Percentiles rank a stretch among this genome's conserved stretches.
These are phyloP conservation scores for Fusarium robinianum DNA, from an alignment of 2,329 filamentous ascomycete species.

Conservation along the genomic window DNA sequence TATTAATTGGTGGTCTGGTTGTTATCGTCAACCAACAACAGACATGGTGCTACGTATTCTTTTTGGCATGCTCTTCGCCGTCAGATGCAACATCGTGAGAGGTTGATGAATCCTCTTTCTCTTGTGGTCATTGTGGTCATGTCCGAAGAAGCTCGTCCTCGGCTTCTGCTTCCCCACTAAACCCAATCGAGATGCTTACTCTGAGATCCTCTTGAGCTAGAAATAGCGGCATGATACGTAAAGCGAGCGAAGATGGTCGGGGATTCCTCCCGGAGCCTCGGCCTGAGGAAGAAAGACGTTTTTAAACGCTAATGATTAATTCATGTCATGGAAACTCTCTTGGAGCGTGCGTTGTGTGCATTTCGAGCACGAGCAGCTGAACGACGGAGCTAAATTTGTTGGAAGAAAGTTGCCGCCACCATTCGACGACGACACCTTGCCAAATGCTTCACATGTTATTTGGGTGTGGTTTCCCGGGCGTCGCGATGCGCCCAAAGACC, in stretches of 20 bases:
- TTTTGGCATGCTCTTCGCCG: slow-evolving; percentile 1
- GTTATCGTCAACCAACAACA: neutral
- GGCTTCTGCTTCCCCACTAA: slow-evolving; percentile 8
- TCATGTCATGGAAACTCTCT: too few relatives aligned
- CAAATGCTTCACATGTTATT: slow-evolving; percentile 7
- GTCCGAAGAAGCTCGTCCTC: slow-evolving; percentile 2
- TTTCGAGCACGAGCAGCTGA: too few relatives aligned
- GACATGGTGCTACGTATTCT: neutral
- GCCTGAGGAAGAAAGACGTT: slow-evolving; percentile 9
- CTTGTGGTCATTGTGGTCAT: too few relatives aligned
- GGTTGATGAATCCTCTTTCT: too few relatives aligned
- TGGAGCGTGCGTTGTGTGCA: too few relatives aligned
- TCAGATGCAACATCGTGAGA: neutral
- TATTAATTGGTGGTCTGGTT: neutral
- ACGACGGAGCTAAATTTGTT: neutral
- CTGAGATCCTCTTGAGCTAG: neutral
- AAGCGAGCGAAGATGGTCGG: too few relatives aligned
- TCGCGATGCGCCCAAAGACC: neutral
- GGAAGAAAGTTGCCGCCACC: slow-evolving; percentile 9
- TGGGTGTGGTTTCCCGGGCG: slow-evolving; percentile 6
- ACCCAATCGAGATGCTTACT: slow-evolving; percentile 13
- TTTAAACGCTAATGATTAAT: too few relatives aligned
- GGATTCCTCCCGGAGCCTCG: neutral
- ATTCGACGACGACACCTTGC: slow-evolving; percentile 12
- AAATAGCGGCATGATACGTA: slow-evolving; percentile 4